Evolutionary conservation across 306 rosid species (phyloP), one percentile per base, ranked within the genome.

Genomic region (Astragalus glycyphyllos): DNA sequence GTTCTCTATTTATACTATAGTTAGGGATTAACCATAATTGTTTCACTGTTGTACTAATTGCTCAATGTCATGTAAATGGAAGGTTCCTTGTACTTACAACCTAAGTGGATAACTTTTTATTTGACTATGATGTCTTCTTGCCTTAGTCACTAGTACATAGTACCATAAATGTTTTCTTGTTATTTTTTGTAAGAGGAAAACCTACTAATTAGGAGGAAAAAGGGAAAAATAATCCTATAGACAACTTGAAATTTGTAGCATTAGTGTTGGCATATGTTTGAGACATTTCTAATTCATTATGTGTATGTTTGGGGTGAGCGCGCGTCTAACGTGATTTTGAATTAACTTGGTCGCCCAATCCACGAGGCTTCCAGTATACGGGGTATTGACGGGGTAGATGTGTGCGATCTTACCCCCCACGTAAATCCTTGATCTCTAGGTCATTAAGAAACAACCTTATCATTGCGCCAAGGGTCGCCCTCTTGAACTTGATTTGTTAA

Each of bases 251-350:
- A 45, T 50, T 13, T 13, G 14, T 13, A 71, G 69, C 45, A 16
- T 49, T 56, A 20, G 45, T 11, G 5, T 65, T 34, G 51, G 45
- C 40, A 31, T 23, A 49, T 44, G 50, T 61, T 13, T 51, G 55
- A 50, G 63, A 60, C 32, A 50, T 60, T 2, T 45, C 8, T 55
- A 26, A 49, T 54, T 68, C 29, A 11, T 37, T 71, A 34, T 56
- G 44, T 31, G 14, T 37, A 48, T 59, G 32, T 59, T 58, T 15
- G 48, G 31, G 31, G 32, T 14, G 65, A 34, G 66, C 4, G n/a
- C 10, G 37, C 37, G 45, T 8, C 45, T 7, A 40, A 40, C 9
- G 31, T 15, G 66, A 37, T 15, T 59, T 7, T 8, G 29, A 34
- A 58, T 37, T 26, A 26, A 26, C 1, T 26, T 26, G 31, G 31